Evolutionary conservation across 2,329 filamentous ascomycete species (phyloP), one percentile per base, ranked within the genome.

Genomic region (Trichoderma sp.): DNA sequence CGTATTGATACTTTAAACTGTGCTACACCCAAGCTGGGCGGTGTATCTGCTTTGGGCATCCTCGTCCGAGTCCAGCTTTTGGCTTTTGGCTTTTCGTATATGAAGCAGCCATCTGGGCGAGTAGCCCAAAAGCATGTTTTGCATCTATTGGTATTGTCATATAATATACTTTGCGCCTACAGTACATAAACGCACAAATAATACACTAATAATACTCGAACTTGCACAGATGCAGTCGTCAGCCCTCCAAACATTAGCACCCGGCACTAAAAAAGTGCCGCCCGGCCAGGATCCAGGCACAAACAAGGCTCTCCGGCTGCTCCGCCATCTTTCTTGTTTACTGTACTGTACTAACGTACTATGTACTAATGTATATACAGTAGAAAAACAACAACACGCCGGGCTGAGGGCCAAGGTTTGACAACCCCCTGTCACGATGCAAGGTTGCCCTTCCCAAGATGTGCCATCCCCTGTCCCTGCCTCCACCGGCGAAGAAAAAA

Each of bases 401-500:
- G 45, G 64, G 64, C 64, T 67, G 64, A 67, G 57, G 48, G 53
- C 39, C 54, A 65, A 65, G 42, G 35, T 65, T 59, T 67, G 39
- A 42, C 64, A 58, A 50, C 54, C 45, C 64, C 64, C 64, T 67
- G 64, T 52, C 56, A 50, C 56, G 56, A 60, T 61, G 64, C 64
- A 67, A 67, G 64, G 64, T 59, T 59, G 57, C 64, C 64, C 64
- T 60, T 67, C 57, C 56, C 64, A 67, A 48, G 54, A 60, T 61
- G 64, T 52, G 45, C 64, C 64, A 35, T 60, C 56, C 64, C 64
- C 64, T 67, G 64, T 67, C 64, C 64, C 45, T 67, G 64, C 64
- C 45, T 58, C 54, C 64, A 60, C 64, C 56, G 48, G 22, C 17
- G 42, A 50, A 19, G n/a, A 32, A 59, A 50, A 67, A 67, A 59